Evolutionary conservation across 768 basidiomycete species (phyloP).

Genomic region (Phanerochaete carnosa): DNA sequence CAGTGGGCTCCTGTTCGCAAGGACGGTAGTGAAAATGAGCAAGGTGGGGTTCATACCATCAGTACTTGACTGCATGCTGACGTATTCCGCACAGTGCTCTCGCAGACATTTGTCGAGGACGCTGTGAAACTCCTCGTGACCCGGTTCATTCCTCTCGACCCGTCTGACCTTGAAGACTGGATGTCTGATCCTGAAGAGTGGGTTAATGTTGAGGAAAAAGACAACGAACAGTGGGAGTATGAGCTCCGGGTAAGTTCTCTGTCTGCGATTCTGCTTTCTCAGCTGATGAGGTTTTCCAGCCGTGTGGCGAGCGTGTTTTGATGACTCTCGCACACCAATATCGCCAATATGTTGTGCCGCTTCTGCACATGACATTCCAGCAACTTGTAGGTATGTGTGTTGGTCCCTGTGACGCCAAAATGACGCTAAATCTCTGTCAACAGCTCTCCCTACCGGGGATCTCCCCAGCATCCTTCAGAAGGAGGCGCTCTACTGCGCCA

Average conservation of each 20-base stretch:
- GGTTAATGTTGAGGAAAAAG: slow-evolving; percentile 86
- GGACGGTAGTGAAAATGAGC: slow-evolving; percentile 56
- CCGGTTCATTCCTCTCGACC: slow-evolving; percentile 80
- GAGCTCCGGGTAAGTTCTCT: slow-evolving; percentile 73
- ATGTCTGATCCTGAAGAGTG: slow-evolving; percentile 91
- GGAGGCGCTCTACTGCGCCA: slow-evolving; percentile 84
- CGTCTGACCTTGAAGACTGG: slow-evolving; percentile 81
- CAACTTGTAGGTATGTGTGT: slow-evolving; percentile 51
- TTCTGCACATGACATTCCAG: slow-evolving; percentile 59
- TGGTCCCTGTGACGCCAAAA: background rate
- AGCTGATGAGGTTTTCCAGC: slow-evolving; percentile 44
- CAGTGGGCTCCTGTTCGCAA: slow-evolving; percentile 71
- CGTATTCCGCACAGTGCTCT: slow-evolving; percentile 31
- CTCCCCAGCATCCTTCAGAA: slow-evolving; percentile 67
- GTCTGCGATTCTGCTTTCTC: background rate
- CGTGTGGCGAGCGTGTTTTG: slow-evolving; percentile 91
- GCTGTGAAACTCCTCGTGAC: slow-evolving; percentile 76
- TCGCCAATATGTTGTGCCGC: slow-evolving; percentile 60
- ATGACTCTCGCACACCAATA: slow-evolving; percentile 76
- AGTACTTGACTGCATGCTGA: background rate
- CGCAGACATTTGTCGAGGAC: slow-evolving; percentile 67
- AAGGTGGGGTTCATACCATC: slow-evolving; percentile 34
- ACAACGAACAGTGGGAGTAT: slow-evolving; percentile 90
- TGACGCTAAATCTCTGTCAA: background rate
- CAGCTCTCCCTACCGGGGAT: slow-evolving; percentile 46